Base-by-base conservation (phyloP, 148 eudicot genomes). In the Nepenthes gracilis region DNA sequence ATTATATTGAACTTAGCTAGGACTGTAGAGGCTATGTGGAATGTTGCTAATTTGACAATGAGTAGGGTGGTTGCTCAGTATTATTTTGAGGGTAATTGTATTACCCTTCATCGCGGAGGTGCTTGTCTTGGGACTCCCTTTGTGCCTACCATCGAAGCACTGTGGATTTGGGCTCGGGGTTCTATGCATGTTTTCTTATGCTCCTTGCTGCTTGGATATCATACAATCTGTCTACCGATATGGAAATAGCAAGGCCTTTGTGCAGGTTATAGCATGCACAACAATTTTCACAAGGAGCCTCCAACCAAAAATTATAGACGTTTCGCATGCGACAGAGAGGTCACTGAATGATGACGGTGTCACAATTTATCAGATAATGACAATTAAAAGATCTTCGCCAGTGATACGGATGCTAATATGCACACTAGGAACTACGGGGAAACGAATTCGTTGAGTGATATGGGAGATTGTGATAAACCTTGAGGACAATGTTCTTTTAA, bases 241-340 rank as follows among this genome's bases (percentile, higher is more conserved):
- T 65, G 97, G 97, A 67, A 91, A 91, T 68, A 84, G 97, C 45
- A 87, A 96, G 96, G 97, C 97, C 10, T 87, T 85, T 87, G 97
- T 91, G 35, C 97, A 91, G 85, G 97, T 91, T n/a, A n/a, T n/a
- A n/a, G n/a, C n/a, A n/a, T n/a, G n/a, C n/a, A n/a, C n/a, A n/a
- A n/a, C n/a, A n/a, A n/a, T n/a, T n/a, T n/a, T n/a, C n/a, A n/a
- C n/a, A n/a, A n/a, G n/a, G n/a, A n/a, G n/a, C n/a, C n/a, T n/a
- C n/a, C n/a, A n/a, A n/a, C n/a, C n/a, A n/a, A n/a, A n/a, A n/a
- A n/a, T n/a, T n/a, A n/a, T n/a, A n/a, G n/a, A n/a, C n/a, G n/a
- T n/a, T n/a, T n/a, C n/a, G n/a, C n/a, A n/a, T n/a, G n/a, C n/a
- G n/a, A n/a, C n/a, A n/a, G n/a, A n/a, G n/a, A n/a, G n/a, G n/a